These are phyloP conservation scores for Erythrophleum fordii DNA, from an alignment of 306 rosid genomes.

Conservation along the genomic window DNA sequence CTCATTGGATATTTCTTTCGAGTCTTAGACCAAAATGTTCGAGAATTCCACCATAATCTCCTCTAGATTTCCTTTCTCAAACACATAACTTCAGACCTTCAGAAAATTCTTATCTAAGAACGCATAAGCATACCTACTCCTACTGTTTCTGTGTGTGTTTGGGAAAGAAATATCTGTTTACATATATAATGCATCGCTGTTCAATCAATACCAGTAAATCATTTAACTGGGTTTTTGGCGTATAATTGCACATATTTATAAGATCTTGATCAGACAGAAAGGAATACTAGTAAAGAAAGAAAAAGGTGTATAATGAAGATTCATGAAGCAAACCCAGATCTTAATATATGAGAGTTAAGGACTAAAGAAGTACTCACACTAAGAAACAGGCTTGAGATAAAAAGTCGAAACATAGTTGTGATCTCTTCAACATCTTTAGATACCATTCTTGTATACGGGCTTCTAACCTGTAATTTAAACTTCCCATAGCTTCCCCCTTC, in stretches of 20 bases:
- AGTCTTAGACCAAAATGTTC: slow-evolving; percentile 18
- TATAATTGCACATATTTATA: slow-evolving; percentile 4
- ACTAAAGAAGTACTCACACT: slow-evolving; percentile 68
- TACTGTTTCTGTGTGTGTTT: not conserved
- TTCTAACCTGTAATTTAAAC: slow-evolving; percentile 71
- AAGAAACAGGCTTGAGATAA: slow-evolving; percentile 77
- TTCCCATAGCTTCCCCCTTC: slow-evolving; percentile 69
- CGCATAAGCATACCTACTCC: slow-evolving; percentile 1
- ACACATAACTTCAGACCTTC: not conserved
- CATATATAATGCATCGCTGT: slow-evolving; percentile 9
- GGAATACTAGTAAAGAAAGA: slow-evolving; percentile 16
- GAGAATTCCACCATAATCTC: not conserved
- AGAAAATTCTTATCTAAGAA: not conserved
- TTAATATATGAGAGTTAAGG: slow-evolving; percentile 18
- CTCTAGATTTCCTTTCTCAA: not conserved
- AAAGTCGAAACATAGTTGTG: slow-evolving; percentile 74
- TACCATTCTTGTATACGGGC: slow-evolving; percentile 82
- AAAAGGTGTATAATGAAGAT: slow-evolving; percentile 4
- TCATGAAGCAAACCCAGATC: not conserved
- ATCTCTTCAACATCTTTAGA: slow-evolving; percentile 78
- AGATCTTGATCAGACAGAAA: slow-evolving; percentile 30
- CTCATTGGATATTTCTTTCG: not conserved
- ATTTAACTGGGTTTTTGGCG: slow-evolving; percentile 20
- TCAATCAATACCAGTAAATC: not conserved
- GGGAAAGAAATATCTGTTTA: not conserved